Evolutionary conservation across 2,329 filamentous ascomycete genomes (phyloP).

Genomic region (Colletotrichum musicola): DNA sequence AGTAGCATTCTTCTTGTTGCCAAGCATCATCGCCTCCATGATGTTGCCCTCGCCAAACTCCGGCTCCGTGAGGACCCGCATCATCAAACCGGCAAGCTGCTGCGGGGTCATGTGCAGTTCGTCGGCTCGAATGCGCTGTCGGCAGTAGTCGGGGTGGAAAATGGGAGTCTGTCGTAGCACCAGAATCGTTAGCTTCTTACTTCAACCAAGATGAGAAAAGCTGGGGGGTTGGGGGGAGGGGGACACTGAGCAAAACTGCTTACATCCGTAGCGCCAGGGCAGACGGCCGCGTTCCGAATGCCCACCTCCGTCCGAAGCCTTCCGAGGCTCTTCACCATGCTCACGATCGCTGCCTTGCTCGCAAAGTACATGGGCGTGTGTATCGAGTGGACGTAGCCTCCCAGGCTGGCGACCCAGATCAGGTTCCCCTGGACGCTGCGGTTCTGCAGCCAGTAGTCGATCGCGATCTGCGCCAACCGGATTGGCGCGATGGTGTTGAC

Average conservation of each 20-base stretch:
- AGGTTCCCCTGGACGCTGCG: slow-evolving; percentile 52
- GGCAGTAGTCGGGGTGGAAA: slow-evolving; percentile 19
- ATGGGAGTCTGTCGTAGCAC: slow-evolving; percentile 1
- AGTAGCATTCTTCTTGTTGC: slow-evolving; percentile 14
- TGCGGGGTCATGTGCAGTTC: slow-evolving; percentile 1
- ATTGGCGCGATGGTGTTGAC: slow-evolving; percentile 46
- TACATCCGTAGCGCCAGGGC: slow-evolving; percentile 1
- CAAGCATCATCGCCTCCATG: slow-evolving; percentile 39
- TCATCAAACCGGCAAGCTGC: slow-evolving; percentile 27
- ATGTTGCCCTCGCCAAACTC: slow-evolving; percentile 42
- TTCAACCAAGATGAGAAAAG: not conserved
- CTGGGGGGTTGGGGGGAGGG: not conserved
- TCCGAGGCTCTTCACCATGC: slow-evolving; percentile 11
- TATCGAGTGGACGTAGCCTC: slow-evolving; percentile 46
- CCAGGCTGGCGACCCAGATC: slow-evolving; percentile 45
- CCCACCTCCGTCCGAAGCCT: not conserved
- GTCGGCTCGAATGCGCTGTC: not conserved
- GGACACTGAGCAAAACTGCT: not conserved
- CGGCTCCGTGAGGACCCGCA: slow-evolving; percentile 28
- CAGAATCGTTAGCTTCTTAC: not conserved
- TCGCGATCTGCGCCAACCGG: slow-evolving; percentile 44
- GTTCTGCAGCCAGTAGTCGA: slow-evolving; percentile 48
- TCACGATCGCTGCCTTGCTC: slow-evolving; percentile 45
- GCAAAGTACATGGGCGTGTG: slow-evolving; percentile 48
- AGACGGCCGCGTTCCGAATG: slow-evolving; percentile 11